Base-by-base conservation (phyloP, 768 basidiomycete species). In the Lentinula guzmanii region DNA sequence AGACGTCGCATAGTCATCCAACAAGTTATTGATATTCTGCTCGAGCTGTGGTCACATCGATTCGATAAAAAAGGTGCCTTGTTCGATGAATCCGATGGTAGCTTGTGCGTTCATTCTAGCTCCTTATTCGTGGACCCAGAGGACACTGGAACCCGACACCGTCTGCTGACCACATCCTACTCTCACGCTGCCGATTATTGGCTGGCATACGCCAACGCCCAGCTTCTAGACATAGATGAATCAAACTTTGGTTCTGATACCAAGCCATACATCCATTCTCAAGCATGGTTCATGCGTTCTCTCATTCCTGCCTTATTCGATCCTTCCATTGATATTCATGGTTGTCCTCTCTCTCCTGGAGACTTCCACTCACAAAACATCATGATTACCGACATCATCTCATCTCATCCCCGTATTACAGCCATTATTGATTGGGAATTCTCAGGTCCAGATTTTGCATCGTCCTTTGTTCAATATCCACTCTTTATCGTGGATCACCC, bases 341-440 rank as follows among this genome's bases (percentile, higher is more conserved):
- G 66, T 6, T 65, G 35, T 55, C 67, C 62, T 4, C 63, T 68
- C 16, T 57, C 42, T 58, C 67, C 62, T 37, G 67, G 65, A 41
- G 64, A 68, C 46, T 68, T 68, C 52, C 67, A 68, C 52, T 68
- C 67, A 8, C 64, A 68, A 60, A 68, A 68, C 31, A 66, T 66
- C 60, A 59, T 68, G 65, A 54, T 63, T 33, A 51, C 50, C 31
- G 62, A 68, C 42, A 31, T 13, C 35, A 39, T 39, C 18, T 54
- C 53, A 21, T 54, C 53, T 54, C 53, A 54, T 54, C 53, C 37
- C 53, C 62, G 56, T 21, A 61, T 45, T n/a, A 62, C 61, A 42
- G 54, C 61, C 45, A 54, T 68, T 39, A 60, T 68, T n/a, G 67
- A 66, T 46, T 68, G 67, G 67, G 67, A 68, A 48, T 55, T 61